Evolutionary conservation across 768 basidiomycete genomes (phyloP), one percentile per base, ranked within the genome.

Genomic region (Terana coerulea): DNA sequence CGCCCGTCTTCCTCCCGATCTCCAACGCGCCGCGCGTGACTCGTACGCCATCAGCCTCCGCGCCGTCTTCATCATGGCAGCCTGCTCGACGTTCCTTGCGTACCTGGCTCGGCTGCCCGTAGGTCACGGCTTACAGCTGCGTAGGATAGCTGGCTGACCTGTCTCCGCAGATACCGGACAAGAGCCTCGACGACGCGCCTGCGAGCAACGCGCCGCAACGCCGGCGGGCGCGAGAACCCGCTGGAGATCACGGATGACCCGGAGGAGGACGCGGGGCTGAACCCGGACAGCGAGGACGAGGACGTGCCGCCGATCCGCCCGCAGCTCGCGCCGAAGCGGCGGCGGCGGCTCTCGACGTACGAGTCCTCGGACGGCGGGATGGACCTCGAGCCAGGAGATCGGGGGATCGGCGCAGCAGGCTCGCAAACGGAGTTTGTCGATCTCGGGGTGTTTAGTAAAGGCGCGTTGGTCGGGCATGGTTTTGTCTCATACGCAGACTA

Each of bases 61-160:
- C 42, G 67, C 70, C 1, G 87, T 88, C 0, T 90, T 88, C 66
- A 65, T 75, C 50, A 75, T 85, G 52, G 80, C 83, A 0, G 79
- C 83, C 1, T 67, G 61, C 36, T 75, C 77, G n/a, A 82, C 84
- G 0, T 61, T 84, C 24, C 55, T 80, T 1, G 82, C 83, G 2
- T 86, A 81, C 64, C 30, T 80, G 24, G 76, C 79, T 24, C 78
- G 84, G 4, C 60, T 85, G 5, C 81, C 82, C 29, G 84, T 86
- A 56, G 51, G 81, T 67, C 41, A n/a, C 22, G 5, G 3, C 21
- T 2, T 14, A n/a, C n/a, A n/a, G n/a, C n/a, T n/a, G n/a, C n/a
- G n/a, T n/a, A n/a, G n/a, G n/a, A n/a, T n/a, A n/a, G n/a, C n/a
- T n/a, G n/a, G 9, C 21, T 50, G 17, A 43, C 48, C 3, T 11